phyloP scores from a whole-genome alignment of 129 eudicot genomes.

The Tanacetum coccineum region DNA sequence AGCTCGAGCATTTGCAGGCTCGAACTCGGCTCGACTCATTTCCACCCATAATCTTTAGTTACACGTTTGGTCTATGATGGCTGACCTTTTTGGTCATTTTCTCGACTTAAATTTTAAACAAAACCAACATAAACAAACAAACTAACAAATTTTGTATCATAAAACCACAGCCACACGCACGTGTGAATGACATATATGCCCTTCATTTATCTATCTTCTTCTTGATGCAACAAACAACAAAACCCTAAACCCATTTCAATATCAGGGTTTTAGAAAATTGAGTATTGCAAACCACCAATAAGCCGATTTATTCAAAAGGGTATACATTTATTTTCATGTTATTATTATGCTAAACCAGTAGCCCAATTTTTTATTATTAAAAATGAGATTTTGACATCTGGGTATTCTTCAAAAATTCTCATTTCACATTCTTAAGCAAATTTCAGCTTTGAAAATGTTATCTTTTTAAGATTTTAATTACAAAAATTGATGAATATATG shows the following conservation, averaged over 20 bases:
- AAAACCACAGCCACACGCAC: too few relatives aligned
- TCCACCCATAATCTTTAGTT: too few relatives aligned
- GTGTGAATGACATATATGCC: constrained; percentile 6
- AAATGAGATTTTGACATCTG: neutral
- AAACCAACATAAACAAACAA: too few relatives aligned
- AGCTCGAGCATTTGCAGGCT: too few relatives aligned
- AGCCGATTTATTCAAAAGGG: constrained; percentile 17
- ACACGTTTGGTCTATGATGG: too few relatives aligned
- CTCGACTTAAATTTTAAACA: too few relatives aligned
- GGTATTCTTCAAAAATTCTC: neutral
- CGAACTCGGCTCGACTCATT: too few relatives aligned
- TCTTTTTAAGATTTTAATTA: constrained; percentile 3
- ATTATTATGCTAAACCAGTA: constrained; percentile 1
- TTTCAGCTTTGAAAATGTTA: neutral
- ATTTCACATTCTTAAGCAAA: constrained; percentile 4
- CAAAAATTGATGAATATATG: neutral
- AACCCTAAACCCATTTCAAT: constrained; percentile 28
- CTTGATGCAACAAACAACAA: constrained; percentile 32
- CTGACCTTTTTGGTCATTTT: too few relatives aligned
- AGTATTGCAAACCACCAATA: constrained; percentile 19
- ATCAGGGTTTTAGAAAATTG: constrained; percentile 21
- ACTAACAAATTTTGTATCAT: too few relatives aligned
- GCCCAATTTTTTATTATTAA: neutral
- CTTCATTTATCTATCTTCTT: constrained; percentile 7
- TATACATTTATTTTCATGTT: constrained; percentile 5